Evolutionary conservation across 805 yeast species (phyloP), one percentile per base, ranked within the genome.

Genomic region (Middelhovenomyces tepae): DNA sequence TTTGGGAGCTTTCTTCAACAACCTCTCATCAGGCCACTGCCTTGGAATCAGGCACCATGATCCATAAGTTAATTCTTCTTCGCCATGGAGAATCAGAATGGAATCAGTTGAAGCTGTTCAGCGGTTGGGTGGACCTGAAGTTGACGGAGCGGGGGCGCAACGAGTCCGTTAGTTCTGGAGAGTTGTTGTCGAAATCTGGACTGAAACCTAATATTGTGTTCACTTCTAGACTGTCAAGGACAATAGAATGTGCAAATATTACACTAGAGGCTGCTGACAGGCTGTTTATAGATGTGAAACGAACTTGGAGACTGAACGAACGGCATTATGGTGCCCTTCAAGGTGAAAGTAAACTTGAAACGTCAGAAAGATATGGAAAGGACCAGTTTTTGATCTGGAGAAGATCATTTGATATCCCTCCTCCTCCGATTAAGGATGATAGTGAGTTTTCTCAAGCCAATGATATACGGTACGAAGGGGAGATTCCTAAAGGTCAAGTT

Each of bases 61-160:
- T 44, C 27, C 48, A 59, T 54, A 85, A 82, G 65, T 73, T 87
- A 64, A 77, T 87, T 59, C 73, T 87, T 60, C 85, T 89, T 51
- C 87, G 97, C 74, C 97, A 87, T 87, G 97, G 97, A 56, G 95
- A 89, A 73, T 83, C 94, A 69, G 96, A 84, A 65, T 87, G 97
- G 97, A 87, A 87, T 67, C 94, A 85, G 66, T 84, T 84, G 73
- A 89, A 87, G 75, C 73, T 87, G 51, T 87, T 87, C 80, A 87
- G 96, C 63, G 97, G 97, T 59, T 87, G 97, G 97, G 96, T 89
- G 44, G 97, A 87, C 64, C 94, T 85, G 97, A 87, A 71, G 97
- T 96, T 51, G 69, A 68, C 49, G 78, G 82, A 61, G 97, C 96
- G 47, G 97, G 96, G 65, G 85, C 76, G 61, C 70, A n/a, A n/a